Conservation (phyloP, 352 stramenopile genomes). For the Phytopythium helicoides region DNA sequence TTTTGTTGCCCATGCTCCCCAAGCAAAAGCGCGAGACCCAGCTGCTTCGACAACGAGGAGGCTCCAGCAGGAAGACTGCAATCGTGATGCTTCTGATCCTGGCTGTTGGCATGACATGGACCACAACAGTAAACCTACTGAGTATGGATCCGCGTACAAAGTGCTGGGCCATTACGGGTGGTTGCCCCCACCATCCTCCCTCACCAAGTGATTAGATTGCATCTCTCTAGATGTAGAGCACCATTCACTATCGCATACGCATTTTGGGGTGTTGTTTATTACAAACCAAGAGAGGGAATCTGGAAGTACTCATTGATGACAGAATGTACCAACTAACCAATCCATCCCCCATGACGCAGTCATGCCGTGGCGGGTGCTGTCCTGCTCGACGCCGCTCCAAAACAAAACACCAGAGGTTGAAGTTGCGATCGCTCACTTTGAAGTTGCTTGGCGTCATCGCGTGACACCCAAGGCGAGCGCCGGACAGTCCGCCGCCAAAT, state of each 20-base stretch:
- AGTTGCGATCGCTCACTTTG: slow-evolving; percentile 1
- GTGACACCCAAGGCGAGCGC: slow-evolving; percentile 4
- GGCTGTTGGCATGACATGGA: slow-evolving; percentile 35
- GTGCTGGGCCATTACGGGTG: slow-evolving; percentile 66
- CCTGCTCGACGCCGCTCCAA: no score
- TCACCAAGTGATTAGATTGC: background rate
- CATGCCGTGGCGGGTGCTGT: no score
- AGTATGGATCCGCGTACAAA: slow-evolving; percentile 55
- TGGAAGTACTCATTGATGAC: no score
- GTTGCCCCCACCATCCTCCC: slow-evolving; percentile 20
- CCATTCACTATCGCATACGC: no score
- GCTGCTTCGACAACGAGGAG: slow-evolving; percentile 30
- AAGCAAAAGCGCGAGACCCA: slow-evolving; percentile 35
- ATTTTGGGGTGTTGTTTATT: background rate
- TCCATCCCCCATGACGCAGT: no score
- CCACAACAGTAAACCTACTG: slow-evolving; percentile 46
- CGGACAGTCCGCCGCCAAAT: no score
- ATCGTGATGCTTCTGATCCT: slow-evolving; percentile 35
- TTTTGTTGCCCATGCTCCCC: slow-evolving; percentile 48
- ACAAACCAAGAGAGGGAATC: no score
- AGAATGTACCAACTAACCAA: no score
- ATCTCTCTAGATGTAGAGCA: no score
- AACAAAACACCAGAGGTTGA: slow-evolving; percentile 12
- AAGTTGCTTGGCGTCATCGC: background rate
- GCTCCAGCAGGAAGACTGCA: slow-evolving; percentile 35